Evolutionary conservation across 2,329 filamentous ascomycete species (phyloP).

Genomic region (Arthrobotrys conoides): DNA sequence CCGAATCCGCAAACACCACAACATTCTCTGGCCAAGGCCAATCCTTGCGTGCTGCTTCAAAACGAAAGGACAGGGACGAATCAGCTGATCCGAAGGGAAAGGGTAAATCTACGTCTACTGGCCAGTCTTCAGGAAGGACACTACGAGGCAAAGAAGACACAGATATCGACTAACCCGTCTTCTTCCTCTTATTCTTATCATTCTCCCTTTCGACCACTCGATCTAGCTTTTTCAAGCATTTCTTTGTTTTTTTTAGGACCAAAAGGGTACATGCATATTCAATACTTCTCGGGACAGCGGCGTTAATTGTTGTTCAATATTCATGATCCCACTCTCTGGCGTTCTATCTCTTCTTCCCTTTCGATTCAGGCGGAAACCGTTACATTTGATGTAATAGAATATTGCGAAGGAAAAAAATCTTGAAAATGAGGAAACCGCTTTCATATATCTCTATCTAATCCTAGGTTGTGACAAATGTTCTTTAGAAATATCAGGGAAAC

Average conservation of each 20-base stretch:
- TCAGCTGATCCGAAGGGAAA: constrained; percentile 55
- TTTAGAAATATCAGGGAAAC: background rate
- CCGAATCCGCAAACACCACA: background rate
- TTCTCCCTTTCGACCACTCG: background rate
- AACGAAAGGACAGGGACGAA: constrained; percentile 51
- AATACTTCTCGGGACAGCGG: constrained; percentile 8
- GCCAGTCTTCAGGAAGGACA: constrained; percentile 39
- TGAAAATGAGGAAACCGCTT: background rate
- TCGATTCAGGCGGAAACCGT: background rate
- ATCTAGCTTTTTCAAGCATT: constrained; percentile 10
- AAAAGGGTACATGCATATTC: constrained; percentile 32
- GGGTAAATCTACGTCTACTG: constrained; percentile 45
- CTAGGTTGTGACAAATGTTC: background rate
- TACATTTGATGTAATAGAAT: constrained; percentile 26
- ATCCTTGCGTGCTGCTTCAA: constrained; percentile 34
- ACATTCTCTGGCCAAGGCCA: constrained; percentile 55
- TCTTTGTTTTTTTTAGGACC: background rate
- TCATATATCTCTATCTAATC: background rate
- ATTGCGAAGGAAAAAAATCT: background rate
- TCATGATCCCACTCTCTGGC: constrained; percentile 18
- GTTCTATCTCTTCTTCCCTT: constrained; percentile 10
- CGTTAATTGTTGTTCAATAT: constrained; percentile 34
- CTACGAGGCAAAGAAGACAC: constrained; percentile 51
- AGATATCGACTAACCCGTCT: constrained; percentile 43
- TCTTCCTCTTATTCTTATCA: background rate